Evolutionary conservation across 495 filamentous ascomycete species (phyloP).

Genomic region (Hypoxylon lienhwacheense): DNA sequence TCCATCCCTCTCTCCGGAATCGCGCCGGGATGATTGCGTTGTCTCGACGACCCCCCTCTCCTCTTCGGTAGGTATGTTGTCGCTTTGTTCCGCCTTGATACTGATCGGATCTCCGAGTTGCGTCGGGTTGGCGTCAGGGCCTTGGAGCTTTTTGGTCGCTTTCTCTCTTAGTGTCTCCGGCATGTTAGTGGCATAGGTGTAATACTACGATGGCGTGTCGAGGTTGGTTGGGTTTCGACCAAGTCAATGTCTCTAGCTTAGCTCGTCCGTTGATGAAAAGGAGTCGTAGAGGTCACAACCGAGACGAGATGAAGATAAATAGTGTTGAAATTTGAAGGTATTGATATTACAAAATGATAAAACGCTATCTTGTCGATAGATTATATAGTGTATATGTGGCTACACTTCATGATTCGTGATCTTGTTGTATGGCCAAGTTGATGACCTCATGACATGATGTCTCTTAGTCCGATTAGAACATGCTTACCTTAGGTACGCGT

Average conservation of each 20-base stretch:
- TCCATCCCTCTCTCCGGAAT: background rate
- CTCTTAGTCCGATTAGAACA: too few species aligned
- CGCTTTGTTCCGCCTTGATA: slow-evolving; percentile 47
- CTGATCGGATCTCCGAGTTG: slow-evolving; percentile 49
- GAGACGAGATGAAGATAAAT: background rate
- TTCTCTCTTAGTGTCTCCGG: slow-evolving; percentile 41
- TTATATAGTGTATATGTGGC: background rate
- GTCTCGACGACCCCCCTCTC: slow-evolving; percentile 21
- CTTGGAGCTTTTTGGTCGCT: slow-evolving; percentile 43
- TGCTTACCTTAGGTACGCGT: background rate
- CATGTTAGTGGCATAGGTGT: slow-evolving; percentile 7
- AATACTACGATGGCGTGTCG: background rate
- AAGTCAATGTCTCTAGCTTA: too few species aligned
- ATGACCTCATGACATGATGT: slow-evolving; percentile 34
- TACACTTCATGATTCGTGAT: slow-evolving; percentile 27
- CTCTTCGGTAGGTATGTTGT: slow-evolving; percentile 23
- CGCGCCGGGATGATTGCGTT: background rate
- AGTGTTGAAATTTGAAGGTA: background rate
- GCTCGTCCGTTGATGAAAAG: too few species aligned
- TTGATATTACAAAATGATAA: slow-evolving; percentile 6
- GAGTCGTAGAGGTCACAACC: background rate
- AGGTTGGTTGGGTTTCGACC: too few species aligned
- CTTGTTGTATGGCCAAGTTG: slow-evolving; percentile 25
- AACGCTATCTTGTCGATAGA: slow-evolving; percentile 2
- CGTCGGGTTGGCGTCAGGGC: slow-evolving; percentile 46